Conservation (phyloP, 805 yeast species). For the Scheffersomyces stipitis region DNA sequence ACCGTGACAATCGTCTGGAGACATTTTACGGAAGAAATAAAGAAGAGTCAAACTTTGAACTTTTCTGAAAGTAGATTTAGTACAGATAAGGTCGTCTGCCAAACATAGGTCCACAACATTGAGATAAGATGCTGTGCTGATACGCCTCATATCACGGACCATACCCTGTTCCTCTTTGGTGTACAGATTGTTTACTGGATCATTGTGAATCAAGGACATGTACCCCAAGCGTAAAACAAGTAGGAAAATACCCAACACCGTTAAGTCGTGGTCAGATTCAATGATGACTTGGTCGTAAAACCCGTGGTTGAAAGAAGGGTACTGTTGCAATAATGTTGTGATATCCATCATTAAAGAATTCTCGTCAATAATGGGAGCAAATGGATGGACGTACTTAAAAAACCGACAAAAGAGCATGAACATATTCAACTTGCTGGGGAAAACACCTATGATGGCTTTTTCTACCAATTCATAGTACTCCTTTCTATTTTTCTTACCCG, state of each 20-base stretch:
- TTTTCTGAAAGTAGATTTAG: conserved; percentile 32
- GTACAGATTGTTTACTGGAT: conserved; percentile 24
- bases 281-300: conserved; percentile 22
- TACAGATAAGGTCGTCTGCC: conserved; percentile 27
- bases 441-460: conserved; percentile 24
- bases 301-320: conserved; percentile 17
- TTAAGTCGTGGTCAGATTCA: conserved; percentile 31
- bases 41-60: conserved; percentile 35
- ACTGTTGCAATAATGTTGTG: conserved; percentile 19
- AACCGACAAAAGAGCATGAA: conserved; percentile 29
- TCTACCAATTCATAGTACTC: conserved; percentile 29
- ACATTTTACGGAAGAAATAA: conserved; percentile 34
- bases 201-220: conserved; percentile 38
- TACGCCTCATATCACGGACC: conserved; percentile 28
- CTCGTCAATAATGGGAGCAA: conserved; percentile 37
- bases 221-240: conserved; percentile 35
- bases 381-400: conserved; percentile 41
- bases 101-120: conserved; percentile 34
- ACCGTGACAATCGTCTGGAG: conserved; percentile 45
- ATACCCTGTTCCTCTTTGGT: conserved; percentile 25
- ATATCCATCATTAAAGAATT: conserved; percentile 25
- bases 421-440: conserved; percentile 28
- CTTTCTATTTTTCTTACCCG: conserved; percentile 16
- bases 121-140: conserved; percentile 28
- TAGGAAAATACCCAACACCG: conserved; percentile 28